Evolutionary conservation across 192 early-diverging fungal genomes (phyloP), one percentile per base, ranked within the genome.

Genomic region (Umbelopsis sp.): DNA sequence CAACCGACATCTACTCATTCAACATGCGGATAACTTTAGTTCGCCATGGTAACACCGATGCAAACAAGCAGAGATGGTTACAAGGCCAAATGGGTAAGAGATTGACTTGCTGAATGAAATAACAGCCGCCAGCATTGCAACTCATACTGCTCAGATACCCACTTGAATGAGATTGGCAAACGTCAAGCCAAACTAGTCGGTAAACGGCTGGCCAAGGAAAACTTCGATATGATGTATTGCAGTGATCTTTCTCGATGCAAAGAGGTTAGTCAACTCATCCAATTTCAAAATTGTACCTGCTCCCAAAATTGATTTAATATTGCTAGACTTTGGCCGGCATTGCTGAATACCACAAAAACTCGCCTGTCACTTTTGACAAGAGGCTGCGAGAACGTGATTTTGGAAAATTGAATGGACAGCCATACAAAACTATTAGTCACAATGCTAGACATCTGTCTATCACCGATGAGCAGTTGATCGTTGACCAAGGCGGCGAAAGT

Each of bases 41-140:
- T 4, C 64, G 76, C 18, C 76, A 78, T 64, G 76, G 76, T 41
- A 78, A 78, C 58, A 78, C 76, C 2, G 76, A 78, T 70, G 76
- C 76, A 1, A 78, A 78, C 23, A 70, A 69, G 10, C 50, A 72
- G 46, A 46, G 67, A 20, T 67, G 67, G 64, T 11, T 78, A 4
- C 76, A 78, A 46, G 76, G 76, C 4, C 76, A 78, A 16, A 46
- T 46, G 18, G 76, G 76, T 73, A 69, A 66, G 45, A 30, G 21
- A 5, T 2, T 66, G 6, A 33, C 27, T 44, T 20, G 20, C 15
- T 18, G 46, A 0, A 16, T 10, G 45, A 46, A 47, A 13, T 8
- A 5, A 37, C 13, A 46, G 45, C 10, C 37, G 23, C 21, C 37
- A 41, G 30, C 30, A 46, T 0, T 50, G 21, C 22, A 20, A 37